Conservation (phyloP, 106 monocot genomes). For the Agapanthus africanus region DNA sequence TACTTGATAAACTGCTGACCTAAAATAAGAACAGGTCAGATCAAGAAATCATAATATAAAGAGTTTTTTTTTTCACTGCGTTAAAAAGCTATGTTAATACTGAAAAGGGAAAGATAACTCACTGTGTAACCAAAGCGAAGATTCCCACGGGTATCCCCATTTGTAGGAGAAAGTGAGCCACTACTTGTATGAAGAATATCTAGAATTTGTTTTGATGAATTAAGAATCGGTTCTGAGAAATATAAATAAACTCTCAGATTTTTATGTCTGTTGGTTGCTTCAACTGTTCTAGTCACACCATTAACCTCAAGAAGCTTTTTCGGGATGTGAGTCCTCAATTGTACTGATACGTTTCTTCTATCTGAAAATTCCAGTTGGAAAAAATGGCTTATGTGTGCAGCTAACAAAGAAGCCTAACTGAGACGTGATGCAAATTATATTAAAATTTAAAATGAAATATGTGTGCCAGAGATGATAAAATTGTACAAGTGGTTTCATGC, state of each 20-base stretch:
- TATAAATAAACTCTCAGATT: slow-evolving; percentile 58
- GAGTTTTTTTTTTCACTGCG: not conserved
- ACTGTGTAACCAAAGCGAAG: slow-evolving; percentile 74
- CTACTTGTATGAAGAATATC: slow-evolving; percentile 42
- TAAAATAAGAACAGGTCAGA: slow-evolving; percentile 12
- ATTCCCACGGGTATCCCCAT: slow-evolving; percentile 47
- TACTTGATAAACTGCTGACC: slow-evolving; percentile 40
- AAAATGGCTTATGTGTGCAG: not conserved
- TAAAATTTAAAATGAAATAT: not conserved
- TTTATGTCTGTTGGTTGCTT: slow-evolving; percentile 63
- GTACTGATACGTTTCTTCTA: slow-evolving; percentile 52
- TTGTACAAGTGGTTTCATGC: not conserved
- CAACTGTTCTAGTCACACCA: slow-evolving; percentile 50
- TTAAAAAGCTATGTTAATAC: not conserved
- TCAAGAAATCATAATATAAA: not conserved
- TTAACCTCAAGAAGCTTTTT: slow-evolving; percentile 52
- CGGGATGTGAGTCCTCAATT: slow-evolving; percentile 54
- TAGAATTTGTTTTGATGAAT: slow-evolving; percentile 72
- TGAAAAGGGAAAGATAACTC: slow-evolving; percentile 14
- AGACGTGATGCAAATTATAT: not conserved
- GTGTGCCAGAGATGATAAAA: not conserved
- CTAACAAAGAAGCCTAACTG: not conserved
- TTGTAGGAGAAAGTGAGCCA: slow-evolving; percentile 48
- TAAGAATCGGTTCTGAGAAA: slow-evolving; percentile 81
- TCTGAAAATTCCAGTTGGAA: slow-evolving; percentile 43